Percentiles rank a stretch among this genome's conserved stretches.
Evolutionary conservation across 306 rosid genomes (phyloP).

Genomic region (Prunus mongolica): DNA sequence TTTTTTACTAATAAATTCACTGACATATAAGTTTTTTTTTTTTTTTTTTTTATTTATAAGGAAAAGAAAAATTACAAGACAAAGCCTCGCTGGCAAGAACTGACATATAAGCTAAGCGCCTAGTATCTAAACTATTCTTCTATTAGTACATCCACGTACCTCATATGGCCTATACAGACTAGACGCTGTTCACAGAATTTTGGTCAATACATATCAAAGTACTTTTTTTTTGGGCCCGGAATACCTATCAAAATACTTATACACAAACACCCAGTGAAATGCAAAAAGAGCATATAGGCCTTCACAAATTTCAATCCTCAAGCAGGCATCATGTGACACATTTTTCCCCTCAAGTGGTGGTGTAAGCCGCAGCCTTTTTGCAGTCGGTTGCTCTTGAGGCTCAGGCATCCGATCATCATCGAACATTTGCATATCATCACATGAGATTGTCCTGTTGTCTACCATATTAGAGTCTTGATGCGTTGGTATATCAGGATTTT

Average conservation of each 20-base stretch:
- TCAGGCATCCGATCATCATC: slow-evolving; percentile 21
- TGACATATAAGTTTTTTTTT: not conserved
- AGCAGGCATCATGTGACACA: not conserved
- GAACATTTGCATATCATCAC: slow-evolving; percentile 18
- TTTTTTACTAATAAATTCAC: not conserved
- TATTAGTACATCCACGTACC: not conserved
- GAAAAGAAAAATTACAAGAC: too few relatives aligned
- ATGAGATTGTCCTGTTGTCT: slow-evolving; percentile 12
- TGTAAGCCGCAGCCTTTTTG: slow-evolving; percentile 41
- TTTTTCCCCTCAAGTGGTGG: slow-evolving; percentile 17
- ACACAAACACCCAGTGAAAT: slow-evolving; percentile 1
- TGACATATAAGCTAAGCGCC: not conserved
- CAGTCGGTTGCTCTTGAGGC: slow-evolving; percentile 42
- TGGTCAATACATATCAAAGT: not conserved
- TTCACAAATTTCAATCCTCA: not conserved
- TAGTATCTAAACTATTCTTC: not conserved
- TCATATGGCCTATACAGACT: not conserved
- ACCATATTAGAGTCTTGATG: slow-evolving; percentile 11
- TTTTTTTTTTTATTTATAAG: too few relatives aligned
- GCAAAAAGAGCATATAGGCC: not conserved
- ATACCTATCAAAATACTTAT: slow-evolving; percentile 3
- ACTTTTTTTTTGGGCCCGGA: not conserved
- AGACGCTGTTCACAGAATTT: not conserved
- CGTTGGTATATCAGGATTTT: slow-evolving; percentile 20
- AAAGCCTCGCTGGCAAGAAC: not conserved